Conservation (phyloP, 1,284 basidiomycete species). For the Marasmius sp. region DNA sequence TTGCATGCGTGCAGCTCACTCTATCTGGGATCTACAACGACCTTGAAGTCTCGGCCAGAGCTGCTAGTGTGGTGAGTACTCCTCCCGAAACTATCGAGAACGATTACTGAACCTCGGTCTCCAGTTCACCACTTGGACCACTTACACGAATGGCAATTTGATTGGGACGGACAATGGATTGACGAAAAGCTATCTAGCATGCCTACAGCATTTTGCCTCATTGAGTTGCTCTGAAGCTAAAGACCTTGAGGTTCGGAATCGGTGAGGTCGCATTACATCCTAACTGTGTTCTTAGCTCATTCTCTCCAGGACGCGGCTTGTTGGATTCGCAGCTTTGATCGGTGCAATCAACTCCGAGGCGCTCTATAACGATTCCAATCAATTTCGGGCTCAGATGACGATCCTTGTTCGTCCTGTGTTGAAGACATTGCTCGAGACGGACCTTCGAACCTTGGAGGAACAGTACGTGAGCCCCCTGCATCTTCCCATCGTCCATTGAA, state of each 20-base stretch:
- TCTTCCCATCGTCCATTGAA: conserved; percentile 1
- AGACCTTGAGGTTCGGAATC: conserved; percentile 68
- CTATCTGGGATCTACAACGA: conserved; percentile 69
- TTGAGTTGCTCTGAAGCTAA: conserved; percentile 52
- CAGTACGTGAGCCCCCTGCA: conserved; percentile 55
- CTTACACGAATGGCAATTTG: conserved; percentile 82
- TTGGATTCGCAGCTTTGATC: conserved; percentile 84
- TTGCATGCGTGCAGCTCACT: conserved; percentile 71
- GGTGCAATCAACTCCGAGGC: conserved; percentile 86
- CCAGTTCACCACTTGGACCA: conserved; percentile 91
- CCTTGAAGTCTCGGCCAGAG: conserved; percentile 82
- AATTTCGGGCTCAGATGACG: conserved; percentile 75
- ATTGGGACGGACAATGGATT: conserved; percentile 76
- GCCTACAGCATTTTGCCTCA: conserved; percentile 67
- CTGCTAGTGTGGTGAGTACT: conserved; percentile 75
- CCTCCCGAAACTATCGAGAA: not conserved
- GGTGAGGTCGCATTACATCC: conserved; percentile 36
- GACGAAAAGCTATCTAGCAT: conserved; percentile 71
- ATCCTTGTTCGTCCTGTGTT: conserved; percentile 78
- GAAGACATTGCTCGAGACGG: conserved; percentile 65
- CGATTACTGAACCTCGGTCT: conserved; percentile 2
- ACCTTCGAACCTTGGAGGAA: conserved; percentile 60
- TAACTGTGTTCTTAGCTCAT: not conserved
- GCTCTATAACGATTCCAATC: conserved; percentile 73
- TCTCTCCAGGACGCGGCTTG: conserved; percentile 68